These are phyloP conservation scores for Aspergillus sp. DNA, from an alignment of 2,329 filamentous ascomycete species.

Conservation along the genomic window DNA sequence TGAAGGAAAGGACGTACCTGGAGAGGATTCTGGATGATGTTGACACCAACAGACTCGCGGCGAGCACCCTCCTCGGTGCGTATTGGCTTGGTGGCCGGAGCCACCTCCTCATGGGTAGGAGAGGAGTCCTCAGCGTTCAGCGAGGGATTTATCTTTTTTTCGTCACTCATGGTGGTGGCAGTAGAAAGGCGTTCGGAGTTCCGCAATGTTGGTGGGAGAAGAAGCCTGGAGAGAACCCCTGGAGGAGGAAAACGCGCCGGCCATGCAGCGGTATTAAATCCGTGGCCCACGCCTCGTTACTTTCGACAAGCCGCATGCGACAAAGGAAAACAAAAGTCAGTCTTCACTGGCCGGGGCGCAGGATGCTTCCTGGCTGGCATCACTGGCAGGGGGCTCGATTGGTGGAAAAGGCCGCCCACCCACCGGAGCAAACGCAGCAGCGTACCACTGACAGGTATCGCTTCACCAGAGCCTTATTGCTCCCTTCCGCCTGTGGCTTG, in stretches of 20 bases:
- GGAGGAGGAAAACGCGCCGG: neutral
- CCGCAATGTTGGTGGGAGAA: neutral
- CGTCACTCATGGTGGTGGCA: neutral
- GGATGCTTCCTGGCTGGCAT: neutral
- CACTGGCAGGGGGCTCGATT: neutral
- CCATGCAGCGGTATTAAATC: neutral
- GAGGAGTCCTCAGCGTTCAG: neutral
- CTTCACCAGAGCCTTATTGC: neutral
- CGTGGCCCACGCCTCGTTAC: neutral
- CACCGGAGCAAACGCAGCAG: neutral
- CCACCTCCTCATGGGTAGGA: neutral
- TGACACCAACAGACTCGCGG: constrained; percentile 45
- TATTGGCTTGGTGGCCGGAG: neutral
- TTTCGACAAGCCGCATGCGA: neutral
- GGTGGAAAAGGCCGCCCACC: neutral
- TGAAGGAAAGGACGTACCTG: constrained; percentile 32
- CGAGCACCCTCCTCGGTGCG: constrained; percentile 17
- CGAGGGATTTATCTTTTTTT: neutral
- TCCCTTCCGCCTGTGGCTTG: neutral
- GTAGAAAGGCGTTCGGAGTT: neutral
- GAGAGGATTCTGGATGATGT: constrained; percentile 50
- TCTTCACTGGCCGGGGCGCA: neutral
- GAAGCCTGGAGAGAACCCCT: neutral
- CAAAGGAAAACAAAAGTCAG: neutral
- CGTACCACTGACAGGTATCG: neutral